These are phyloP conservation scores for Plantago coronopus DNA, from an alignment of 305 asterid genomes.

Conservation along the genomic window DNA sequence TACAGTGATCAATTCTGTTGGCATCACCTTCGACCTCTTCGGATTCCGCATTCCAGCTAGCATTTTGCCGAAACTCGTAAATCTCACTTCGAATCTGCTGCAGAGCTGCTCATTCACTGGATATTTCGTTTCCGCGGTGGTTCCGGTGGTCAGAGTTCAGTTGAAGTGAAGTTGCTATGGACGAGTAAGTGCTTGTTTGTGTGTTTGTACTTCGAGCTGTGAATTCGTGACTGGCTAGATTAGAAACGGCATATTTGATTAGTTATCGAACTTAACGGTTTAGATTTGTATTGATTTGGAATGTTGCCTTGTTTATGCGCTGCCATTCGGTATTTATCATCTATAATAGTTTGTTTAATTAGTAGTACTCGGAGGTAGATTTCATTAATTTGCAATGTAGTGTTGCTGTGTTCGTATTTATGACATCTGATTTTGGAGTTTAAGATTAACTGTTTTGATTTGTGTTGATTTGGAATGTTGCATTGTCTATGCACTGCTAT, in stretches of 20 bases:
- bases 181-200: slow-evolving; percentile 1
- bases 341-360: background rate
- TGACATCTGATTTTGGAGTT: background rate
- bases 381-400: too few species aligned
- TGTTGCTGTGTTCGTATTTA: background rate
- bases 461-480: too few species aligned
- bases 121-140: background rate
- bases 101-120: background rate
- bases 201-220: background rate
- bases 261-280: background rate
- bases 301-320: background rate
- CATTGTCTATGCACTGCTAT: too few species aligned
- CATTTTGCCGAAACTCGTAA: background rate
- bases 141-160: background rate
- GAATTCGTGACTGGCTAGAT: background rate
- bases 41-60: background rate
- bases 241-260: background rate
- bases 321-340: background rate
- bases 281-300: background rate
- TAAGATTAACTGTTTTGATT: too few species aligned
- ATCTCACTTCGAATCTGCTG: background rate
- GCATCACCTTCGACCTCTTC: background rate
- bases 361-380: background rate
- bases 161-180: slow-evolving; percentile 3
- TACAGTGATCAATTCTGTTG: too few species aligned